phyloP scores from a whole-genome alignment of 2,329 filamentous ascomycete species.

The Apiospora pterosperma region DNA sequence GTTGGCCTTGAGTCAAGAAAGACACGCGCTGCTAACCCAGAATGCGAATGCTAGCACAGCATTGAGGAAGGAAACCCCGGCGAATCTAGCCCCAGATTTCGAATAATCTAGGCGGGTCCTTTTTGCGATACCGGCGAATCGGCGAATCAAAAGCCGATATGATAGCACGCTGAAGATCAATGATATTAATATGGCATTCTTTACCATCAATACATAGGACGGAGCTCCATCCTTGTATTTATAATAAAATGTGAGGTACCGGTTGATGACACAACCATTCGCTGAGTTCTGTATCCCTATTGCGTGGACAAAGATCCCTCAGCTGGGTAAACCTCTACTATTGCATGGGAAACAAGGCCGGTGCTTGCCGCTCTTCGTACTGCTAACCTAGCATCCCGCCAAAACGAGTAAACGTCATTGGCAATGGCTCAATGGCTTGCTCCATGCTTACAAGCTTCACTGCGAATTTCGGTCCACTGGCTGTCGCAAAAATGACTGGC shows the following conservation, averaged over 20 bases:
- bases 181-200: background rate
- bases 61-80: background rate
- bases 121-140: conserved; percentile 8
- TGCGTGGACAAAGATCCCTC: background rate
- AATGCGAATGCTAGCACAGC: background rate
- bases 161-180: background rate
- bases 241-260: no score
- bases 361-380: background rate
- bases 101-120: conserved; percentile 5
- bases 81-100: conserved; percentile 1
- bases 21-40: background rate
- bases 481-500: background rate
- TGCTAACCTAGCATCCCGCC: background rate
- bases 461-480: background rate
- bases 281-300: background rate
- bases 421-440: background rate
- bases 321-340: background rate
- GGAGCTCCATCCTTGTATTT: no score
- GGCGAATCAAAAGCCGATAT: conserved; percentile 8
- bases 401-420: background rate
- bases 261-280: background rate
- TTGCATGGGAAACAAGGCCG: background rate
- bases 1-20: background rate
- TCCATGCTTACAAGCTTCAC: background rate
- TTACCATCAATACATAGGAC: no score